Conservation (phyloP, 352 stramenopile species). For the Phytopythium boreale region DNA sequence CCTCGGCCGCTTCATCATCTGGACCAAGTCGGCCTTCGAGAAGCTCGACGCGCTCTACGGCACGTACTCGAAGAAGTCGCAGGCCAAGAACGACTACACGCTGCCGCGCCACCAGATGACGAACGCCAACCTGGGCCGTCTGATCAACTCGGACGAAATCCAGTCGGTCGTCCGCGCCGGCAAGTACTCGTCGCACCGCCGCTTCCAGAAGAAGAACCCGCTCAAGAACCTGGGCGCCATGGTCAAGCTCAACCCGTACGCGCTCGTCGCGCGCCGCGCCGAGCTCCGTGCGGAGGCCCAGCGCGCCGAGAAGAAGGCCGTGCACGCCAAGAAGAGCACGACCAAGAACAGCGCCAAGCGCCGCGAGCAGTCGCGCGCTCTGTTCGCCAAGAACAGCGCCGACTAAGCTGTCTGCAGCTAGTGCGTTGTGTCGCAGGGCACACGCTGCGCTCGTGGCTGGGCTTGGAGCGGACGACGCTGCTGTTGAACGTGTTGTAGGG, state of each 20-base stretch:
- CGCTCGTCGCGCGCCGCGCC: slow-evolving; percentile 88
- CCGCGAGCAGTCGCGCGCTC: slow-evolving; percentile 69
- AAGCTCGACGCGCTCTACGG: slow-evolving; percentile 97
- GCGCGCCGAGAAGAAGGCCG: slow-evolving; percentile 84
- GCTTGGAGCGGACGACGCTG: too few species aligned
- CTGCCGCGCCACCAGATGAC: slow-evolving; percentile 95
- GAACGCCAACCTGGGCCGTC: slow-evolving; percentile 97
- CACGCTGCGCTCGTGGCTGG: too few species aligned
- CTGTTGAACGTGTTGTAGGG: too few species aligned
- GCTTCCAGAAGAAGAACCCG: slow-evolving; percentile 97
- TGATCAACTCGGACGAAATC: slow-evolving; percentile 99
- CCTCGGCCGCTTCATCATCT: slow-evolving; percentile 98
- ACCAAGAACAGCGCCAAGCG: slow-evolving; percentile 72
- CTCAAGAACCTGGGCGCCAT: slow-evolving; percentile 95
- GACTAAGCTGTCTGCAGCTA: slow-evolving; percentile 58
- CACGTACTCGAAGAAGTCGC: slow-evolving; percentile 89
- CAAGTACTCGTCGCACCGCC: slow-evolving; percentile 88
- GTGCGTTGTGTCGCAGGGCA: too few species aligned
- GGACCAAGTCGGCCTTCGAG: slow-evolving; percentile 97
- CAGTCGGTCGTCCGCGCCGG: slow-evolving; percentile 95
- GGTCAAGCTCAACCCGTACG: slow-evolving; percentile 97
- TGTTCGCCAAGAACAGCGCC: slow-evolving; percentile 80
- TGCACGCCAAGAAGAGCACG: slow-evolving; percentile 79
- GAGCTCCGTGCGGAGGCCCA: slow-evolving; percentile 87
- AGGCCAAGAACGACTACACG: slow-evolving; percentile 90